Evolutionary conservation across 1,284 basidiomycete genomes (phyloP), one percentile per base, ranked within the genome.

Genomic region (Pseudozyma sp.): DNA sequence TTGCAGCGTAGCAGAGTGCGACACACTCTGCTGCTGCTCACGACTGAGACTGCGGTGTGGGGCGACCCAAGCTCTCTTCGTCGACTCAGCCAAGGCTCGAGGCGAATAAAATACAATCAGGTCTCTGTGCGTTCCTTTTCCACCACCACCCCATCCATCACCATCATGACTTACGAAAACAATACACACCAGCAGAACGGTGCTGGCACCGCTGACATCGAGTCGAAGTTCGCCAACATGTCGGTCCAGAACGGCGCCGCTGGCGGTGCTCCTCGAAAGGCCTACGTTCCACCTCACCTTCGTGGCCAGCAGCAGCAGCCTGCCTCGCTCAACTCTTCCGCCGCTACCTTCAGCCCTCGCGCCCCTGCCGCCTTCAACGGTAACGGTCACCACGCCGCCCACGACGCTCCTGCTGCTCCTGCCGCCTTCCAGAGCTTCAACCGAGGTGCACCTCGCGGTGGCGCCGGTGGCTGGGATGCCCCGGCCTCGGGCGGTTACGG

Each of bases 281-380:
- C 94, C 78, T 97, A 97, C 87, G 92, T 97, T 79, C 94, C 94
- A 80, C 94, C 94, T 84, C 94, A 96, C 87, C 85, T 93, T 88
- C 90, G 92, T 87, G 88, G 87, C 86, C 56, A 67, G 53, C 58
- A 56, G 59, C 54, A 64, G 54, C 42, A 46, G 30, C 47, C 19
- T 51, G 61, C 68, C 42, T 85, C 88, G 39, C 72, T 80, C 56
- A 78, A 72, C 67, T 73, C 78, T 11, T 62, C 57, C 4, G 72
- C 72, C 29, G 59, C 62, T 19, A 24, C 72, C 16, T 75, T 75
- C 64, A 70, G 60, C 60, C 74, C 77, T 13, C 73, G 67, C 35
- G 64, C 65, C 37, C 75, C 78, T 29, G 63, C 78, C 45, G 73
- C 78, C 13, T 76, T 78, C 60, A 77, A 50, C 64, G 51, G 54